Evolutionary conservation across 2,329 filamentous ascomycete species (phyloP).

Genomic region (Echinosphaeria canescens): DNA sequence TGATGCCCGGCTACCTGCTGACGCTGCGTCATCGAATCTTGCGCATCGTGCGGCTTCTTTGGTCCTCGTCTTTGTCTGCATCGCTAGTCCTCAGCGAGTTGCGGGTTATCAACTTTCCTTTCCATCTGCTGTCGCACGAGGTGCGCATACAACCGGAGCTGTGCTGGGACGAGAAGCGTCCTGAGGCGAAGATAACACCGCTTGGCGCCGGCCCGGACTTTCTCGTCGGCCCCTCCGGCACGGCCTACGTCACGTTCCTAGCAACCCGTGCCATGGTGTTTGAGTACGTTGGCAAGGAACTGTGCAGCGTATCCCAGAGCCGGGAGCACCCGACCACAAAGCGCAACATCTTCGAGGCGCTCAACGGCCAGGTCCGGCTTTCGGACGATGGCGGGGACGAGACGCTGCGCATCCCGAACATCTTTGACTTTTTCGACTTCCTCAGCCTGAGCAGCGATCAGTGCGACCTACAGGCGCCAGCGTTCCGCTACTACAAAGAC

Average conservation of each 20-base stretch:
- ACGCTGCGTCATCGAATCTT: no score
- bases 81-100: constrained; percentile 58
- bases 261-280: constrained; percentile 55
- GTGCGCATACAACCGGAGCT: constrained; percentile 45
- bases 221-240: constrained; percentile 42
- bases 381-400: constrained; percentile 35
- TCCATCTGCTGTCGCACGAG: constrained; percentile 52
- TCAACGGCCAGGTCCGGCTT: constrained; percentile 56
- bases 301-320: constrained; percentile 55
- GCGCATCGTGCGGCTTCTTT: constrained; percentile 13
- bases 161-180: constrained; percentile 48
- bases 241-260: constrained; percentile 58
- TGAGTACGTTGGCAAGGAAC: constrained; percentile 70
- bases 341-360: constrained; percentile 42
- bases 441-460: constrained; percentile 29
- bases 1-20: constrained; percentile 53
- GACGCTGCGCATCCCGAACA: constrained; percentile 43
- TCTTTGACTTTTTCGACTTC: constrained; percentile 92
- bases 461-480: constrained; percentile 28
- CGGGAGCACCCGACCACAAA: constrained; percentile 51
- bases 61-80: constrained; percentile 63
- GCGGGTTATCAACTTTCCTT: constrained; percentile 59
- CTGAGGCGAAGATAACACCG: no score
- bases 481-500: constrained; percentile 36
- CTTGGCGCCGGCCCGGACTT: constrained; percentile 43